These are phyloP conservation scores for Teunomyces pallodes DNA, from an alignment of 805 yeast genomes.

Conservation along the genomic window DNA sequence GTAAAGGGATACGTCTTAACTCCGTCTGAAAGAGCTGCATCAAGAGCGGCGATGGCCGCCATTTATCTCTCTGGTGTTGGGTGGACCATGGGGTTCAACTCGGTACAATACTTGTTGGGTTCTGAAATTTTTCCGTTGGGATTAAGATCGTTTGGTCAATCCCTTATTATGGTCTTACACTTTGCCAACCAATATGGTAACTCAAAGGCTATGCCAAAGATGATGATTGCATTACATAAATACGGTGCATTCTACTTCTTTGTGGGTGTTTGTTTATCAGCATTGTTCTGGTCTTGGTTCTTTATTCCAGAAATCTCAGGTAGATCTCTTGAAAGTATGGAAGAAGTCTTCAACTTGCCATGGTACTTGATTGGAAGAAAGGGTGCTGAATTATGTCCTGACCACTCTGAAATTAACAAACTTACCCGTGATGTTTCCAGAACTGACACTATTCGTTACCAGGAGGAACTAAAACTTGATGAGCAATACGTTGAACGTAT, in stretches of 20 bases:
- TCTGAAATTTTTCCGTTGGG: constrained; percentile 55
- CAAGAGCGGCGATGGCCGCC: constrained; percentile 50
- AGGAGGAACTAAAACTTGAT: background rate
- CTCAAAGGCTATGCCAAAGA: constrained; percentile 52
- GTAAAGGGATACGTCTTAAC: constrained; percentile 26
- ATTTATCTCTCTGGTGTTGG: constrained; percentile 51
- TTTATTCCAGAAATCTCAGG: constrained; percentile 51
- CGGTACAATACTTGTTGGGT: constrained; percentile 52
- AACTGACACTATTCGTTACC: background rate
- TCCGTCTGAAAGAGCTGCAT: constrained; percentile 33
- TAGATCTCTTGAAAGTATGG: constrained; percentile 52
- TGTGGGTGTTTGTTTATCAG: constrained; percentile 38
- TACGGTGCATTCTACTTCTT: constrained; percentile 55
- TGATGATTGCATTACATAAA: constrained; percentile 45
- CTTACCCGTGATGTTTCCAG: constrained; percentile 18
- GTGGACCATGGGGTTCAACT: constrained; percentile 61
- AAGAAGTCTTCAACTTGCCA: constrained; percentile 50
- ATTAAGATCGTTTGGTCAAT: constrained; percentile 48
- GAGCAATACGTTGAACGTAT: background rate
- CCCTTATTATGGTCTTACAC: constrained; percentile 54
- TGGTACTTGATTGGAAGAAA: constrained; percentile 58
- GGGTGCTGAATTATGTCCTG: constrained; percentile 53
- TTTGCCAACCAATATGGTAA: constrained; percentile 57
- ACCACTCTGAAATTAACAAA: constrained; percentile 41
- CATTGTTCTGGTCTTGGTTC: constrained; percentile 48